These are phyloP conservation scores for Talaromyces rugulosus DNA, from an alignment of 2,329 filamentous ascomycete species.

Conservation along the genomic window DNA sequence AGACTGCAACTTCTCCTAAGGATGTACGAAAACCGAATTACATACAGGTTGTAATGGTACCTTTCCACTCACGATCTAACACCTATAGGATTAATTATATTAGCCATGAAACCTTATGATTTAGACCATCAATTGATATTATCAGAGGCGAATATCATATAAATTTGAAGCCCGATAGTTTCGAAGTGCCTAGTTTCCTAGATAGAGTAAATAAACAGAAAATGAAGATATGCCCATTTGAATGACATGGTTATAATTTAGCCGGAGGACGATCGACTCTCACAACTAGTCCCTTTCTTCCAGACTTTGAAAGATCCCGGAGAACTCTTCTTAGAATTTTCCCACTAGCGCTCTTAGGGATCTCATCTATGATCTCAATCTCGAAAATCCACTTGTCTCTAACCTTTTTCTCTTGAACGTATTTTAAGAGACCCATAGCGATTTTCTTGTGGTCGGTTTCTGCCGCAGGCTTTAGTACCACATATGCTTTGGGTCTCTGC, in stretches of 20 bases:
- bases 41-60: no score
- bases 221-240: neutral
- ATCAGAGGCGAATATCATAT: neutral
- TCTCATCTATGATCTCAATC: constrained; percentile 39
- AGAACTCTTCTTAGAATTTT: constrained; percentile 67
- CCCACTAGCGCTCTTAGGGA: constrained; percentile 70
- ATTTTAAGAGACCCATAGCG: constrained; percentile 51
- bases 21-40: no score
- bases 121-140: no score
- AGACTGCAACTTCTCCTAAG: no score
- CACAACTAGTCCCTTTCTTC: constrained; percentile 26
- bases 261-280: constrained; percentile 10
- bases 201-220: neutral
- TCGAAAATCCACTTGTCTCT: constrained; percentile 40
- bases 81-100: no score
- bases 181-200: neutral
- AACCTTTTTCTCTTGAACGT: constrained; percentile 64
- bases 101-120: no score
- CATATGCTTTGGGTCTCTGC: constrained; percentile 55
- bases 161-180: neutral
- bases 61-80: no score
- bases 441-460: constrained; percentile 25
- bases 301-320: constrained; percentile 22
- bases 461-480: constrained; percentile 40
- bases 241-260: constrained; percentile 12